Percentiles rank a stretch among this genome's conserved stretches.
Evolutionary conservation across 352 stramenopile species (phyloP).

Genomic region (Pythium apleroticum): DNA sequence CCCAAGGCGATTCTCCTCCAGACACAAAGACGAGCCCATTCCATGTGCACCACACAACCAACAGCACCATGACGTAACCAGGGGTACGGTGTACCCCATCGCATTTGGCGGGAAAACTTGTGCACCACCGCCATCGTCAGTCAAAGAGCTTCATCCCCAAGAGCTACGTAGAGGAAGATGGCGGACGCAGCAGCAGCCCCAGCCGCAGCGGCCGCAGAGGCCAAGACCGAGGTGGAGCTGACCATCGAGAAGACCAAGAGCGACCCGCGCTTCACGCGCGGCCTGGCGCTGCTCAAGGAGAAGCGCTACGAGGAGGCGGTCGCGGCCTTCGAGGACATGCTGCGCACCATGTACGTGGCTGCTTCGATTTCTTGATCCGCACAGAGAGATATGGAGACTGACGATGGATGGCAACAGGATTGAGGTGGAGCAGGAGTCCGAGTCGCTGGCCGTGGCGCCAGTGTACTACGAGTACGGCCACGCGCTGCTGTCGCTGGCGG

Average conservation of each 20-base stretch:
- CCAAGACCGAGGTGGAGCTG: slow-evolving; percentile 21
- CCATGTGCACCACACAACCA: slow-evolving; percentile 19
- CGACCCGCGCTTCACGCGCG: slow-evolving; percentile 76
- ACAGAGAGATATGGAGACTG: not conserved
- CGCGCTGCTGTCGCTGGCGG: slow-evolving; percentile 67
- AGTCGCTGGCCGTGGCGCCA: slow-evolving; percentile 45
- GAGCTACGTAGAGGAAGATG: not conserved
- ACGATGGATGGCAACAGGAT: slow-evolving; percentile 40
- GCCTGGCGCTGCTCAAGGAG: slow-evolving; percentile 69
- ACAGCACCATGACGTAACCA: not conserved
- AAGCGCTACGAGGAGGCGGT: slow-evolving; percentile 83
- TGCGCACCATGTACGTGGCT: slow-evolving; percentile 64
- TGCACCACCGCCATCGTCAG: not conserved
- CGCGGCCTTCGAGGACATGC: slow-evolving; percentile 68
- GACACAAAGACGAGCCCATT: slow-evolving; percentile 8
- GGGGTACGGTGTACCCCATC: not conserved
- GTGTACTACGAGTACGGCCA: slow-evolving; percentile 86
- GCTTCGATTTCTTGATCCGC: not conserved
- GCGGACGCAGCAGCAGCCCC: slow-evolving; percentile 10
- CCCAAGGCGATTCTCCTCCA: not conserved
- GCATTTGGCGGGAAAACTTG: slow-evolving; percentile 29
- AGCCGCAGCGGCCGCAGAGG: not conserved
- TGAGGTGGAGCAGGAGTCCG: slow-evolving; percentile 67
- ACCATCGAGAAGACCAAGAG: slow-evolving; percentile 56
- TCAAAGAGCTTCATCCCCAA: not conserved